These are phyloP conservation scores for Catenaria anguillulae DNA, from an alignment of 371 early-diverging fungal genomes.

Conservation along the genomic window DNA sequence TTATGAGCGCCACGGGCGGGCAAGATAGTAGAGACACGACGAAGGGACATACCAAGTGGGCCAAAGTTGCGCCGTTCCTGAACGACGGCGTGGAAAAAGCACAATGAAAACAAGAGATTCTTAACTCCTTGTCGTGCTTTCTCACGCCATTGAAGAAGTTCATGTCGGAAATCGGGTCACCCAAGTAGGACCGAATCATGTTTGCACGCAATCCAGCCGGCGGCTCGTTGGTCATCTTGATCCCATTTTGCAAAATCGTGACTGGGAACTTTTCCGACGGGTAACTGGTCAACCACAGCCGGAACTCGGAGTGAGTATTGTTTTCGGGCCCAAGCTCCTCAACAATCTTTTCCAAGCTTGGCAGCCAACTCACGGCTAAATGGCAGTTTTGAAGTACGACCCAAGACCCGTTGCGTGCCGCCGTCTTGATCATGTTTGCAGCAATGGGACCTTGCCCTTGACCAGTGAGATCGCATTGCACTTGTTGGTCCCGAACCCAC, in stretches of 20 bases:
- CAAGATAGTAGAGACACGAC: no score
- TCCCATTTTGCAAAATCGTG: conserved; percentile 38
- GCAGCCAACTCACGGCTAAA: conserved; percentile 37
- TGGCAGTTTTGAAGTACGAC: conserved; percentile 47
- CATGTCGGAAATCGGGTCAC: conserved; percentile 36
- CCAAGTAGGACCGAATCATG: conserved; percentile 29
- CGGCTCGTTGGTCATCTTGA: conserved; percentile 47
- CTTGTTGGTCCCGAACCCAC: conserved; percentile 28
- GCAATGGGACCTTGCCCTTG: conserved; percentile 46
- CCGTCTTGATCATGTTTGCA: conserved; percentile 33
- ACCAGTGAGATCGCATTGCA: conserved; percentile 34
- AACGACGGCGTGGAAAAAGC: conserved; percentile 42
- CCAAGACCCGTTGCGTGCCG: conserved; percentile 31
- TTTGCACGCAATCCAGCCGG: conserved; percentile 39
- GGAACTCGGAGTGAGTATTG: conserved; percentile 28
- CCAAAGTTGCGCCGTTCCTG: conserved; percentile 45
- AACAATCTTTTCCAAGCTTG: conserved; percentile 38
- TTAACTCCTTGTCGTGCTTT: conserved; percentile 12
- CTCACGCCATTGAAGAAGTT: conserved; percentile 31
- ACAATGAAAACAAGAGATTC: conserved; percentile 33
- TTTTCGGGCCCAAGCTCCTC: conserved; percentile 32
- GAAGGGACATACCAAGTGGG: conserved; percentile 19
- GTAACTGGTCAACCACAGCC: conserved; percentile 39
- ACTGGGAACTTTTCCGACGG: conserved; percentile 43
- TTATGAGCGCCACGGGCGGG: no score